phyloP scores from a whole-genome alignment of 2,329 filamentous ascomycete species.

The Lachnellula arida region DNA sequence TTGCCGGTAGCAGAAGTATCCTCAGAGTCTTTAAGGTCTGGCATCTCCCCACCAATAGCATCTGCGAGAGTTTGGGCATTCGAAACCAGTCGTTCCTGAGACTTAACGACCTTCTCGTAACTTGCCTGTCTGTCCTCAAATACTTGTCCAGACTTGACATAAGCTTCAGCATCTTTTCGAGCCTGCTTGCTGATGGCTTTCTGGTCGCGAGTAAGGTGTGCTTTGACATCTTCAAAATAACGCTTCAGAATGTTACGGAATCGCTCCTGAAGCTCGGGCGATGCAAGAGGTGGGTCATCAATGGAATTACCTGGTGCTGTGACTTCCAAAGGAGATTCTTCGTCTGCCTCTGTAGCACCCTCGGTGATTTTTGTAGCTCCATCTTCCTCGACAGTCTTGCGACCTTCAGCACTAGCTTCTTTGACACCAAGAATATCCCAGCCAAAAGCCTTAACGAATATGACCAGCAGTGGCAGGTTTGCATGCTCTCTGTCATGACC shows the following conservation, averaged over 20 bases:
- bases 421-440: constrained; percentile 92
- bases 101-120: constrained; percentile 89
- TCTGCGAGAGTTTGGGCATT: constrained; percentile 92
- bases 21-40: constrained; percentile 81
- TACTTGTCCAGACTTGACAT: constrained; percentile 96
- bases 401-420: constrained; percentile 65
- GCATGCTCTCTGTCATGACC: constrained; percentile 89
- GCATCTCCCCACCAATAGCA: constrained; percentile 85
- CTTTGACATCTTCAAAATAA: constrained; percentile 91
- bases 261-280: constrained; percentile 73
- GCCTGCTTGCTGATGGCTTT: constrained; percentile 82
- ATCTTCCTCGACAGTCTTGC: constrained; percentile 79
- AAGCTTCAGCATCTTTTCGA: constrained; percentile 93
- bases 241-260: constrained; percentile 81
- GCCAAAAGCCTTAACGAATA: constrained; percentile 93
- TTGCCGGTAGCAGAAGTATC: constrained; percentile 60
- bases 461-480: constrained; percentile 85
- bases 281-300: constrained; percentile 69
- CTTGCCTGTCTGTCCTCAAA: constrained; percentile 96
- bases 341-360: constrained; percentile 40
- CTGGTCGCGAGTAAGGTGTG: constrained; percentile 84
- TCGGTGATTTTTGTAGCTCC: constrained; percentile 53
- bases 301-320: constrained; percentile 38
- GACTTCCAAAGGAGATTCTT: constrained; percentile 47
- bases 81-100: constrained; percentile 81